Percentiles rank a stretch among this genome's conserved stretches.
Conservation (phyloP, 1,139 yeast genomes). For the Pichia sp. region DNA sequence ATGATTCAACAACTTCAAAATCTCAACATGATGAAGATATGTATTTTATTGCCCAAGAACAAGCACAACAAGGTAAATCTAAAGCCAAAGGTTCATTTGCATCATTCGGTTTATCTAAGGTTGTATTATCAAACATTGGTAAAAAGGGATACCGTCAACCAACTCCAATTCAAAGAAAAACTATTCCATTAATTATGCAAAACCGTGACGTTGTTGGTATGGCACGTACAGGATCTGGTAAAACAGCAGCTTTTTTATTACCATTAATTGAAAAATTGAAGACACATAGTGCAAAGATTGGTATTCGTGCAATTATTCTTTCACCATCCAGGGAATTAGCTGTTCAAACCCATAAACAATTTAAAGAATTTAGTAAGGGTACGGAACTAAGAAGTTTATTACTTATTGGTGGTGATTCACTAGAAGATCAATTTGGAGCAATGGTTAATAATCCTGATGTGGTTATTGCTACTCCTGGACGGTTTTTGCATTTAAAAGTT, state of each 20-base stretch:
- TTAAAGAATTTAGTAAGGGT: slow-evolving; percentile 80
- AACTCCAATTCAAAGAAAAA: slow-evolving; percentile 94
- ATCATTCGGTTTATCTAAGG: slow-evolving; percentile 80
- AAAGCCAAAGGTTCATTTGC: slow-evolving; percentile 62
- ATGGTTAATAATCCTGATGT: slow-evolving; percentile 96
- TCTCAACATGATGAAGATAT: slow-evolving; percentile 32
- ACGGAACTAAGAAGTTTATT: slow-evolving; percentile 76
- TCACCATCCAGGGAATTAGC: slow-evolving; percentile 97
- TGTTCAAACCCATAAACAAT: slow-evolving; percentile 80
- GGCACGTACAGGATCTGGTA: slow-evolving; percentile 99
- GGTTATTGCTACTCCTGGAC: slow-evolving; percentile 94
- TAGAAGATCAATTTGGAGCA: slow-evolving; percentile 89
- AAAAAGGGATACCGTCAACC: slow-evolving; percentile 92
- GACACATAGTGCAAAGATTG: slow-evolving; percentile 78
- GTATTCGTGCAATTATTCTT: slow-evolving; percentile 79
- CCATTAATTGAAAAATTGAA: slow-evolving; percentile 86
- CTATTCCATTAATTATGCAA: slow-evolving; percentile 84
- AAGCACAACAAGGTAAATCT: slow-evolving; percentile 61
- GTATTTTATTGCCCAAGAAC: slow-evolving; percentile 36
- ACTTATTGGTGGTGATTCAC: slow-evolving; percentile 93
- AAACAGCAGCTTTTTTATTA: slow-evolving; percentile 94
- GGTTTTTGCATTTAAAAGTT: slow-evolving; percentile 89
- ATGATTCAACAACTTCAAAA: slow-evolving; percentile 36
- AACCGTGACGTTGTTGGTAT: slow-evolving; percentile 95
- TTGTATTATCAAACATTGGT: slow-evolving; percentile 60